A percentile compares a stretch with the other conserved stretches of the same genome.
Conservation (phyloP, 345 rosid species). For the Eutrema japonicum region DNA sequence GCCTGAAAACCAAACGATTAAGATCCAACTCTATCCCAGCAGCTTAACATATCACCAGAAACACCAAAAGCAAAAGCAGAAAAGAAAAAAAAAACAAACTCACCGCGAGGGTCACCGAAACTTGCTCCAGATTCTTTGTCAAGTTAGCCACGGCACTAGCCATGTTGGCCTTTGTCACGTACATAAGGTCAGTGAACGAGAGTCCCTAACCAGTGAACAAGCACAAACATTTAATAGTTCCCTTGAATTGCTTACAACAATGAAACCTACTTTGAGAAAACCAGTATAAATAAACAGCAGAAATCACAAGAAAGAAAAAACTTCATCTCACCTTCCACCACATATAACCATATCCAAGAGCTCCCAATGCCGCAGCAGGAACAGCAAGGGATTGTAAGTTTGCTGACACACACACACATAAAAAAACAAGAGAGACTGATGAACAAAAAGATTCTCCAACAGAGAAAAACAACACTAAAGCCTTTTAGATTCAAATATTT, state of each 20-base stretch:
- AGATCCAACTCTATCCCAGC: not conserved
- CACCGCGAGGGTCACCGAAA: conserved; percentile 76
- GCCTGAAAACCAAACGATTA: conserved; percentile 52
- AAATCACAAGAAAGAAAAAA: not conserved
- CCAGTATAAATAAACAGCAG: not conserved
- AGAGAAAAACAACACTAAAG: not conserved
- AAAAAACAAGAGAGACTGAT: not conserved
- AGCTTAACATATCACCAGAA: conserved; percentile 13
- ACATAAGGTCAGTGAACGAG: conserved; percentile 87
- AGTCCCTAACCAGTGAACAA: conserved; percentile 59
- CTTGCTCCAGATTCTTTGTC: conserved; percentile 78
- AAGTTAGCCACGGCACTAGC: conserved; percentile 78
- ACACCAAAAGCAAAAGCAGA: not conserved
- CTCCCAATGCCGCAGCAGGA: conserved; percentile 88
- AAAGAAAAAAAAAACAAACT: conserved; percentile 42
- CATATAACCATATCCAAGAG: conserved; percentile 96
- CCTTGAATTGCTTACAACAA: conserved; percentile 7
- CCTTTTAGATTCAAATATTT: conserved; percentile 2
- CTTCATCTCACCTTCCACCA: conserved; percentile 88
- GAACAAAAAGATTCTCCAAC: not conserved
- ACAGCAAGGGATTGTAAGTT: conserved; percentile 53
- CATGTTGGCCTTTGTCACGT: conserved; percentile 84
- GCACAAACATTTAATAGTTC: not conserved
- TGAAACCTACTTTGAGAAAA: not conserved
- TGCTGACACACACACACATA: conserved; percentile 12